A percentile compares a stretch with the other conserved stretches of the same genome.
phyloP scores from a whole-genome alignment of 306 rosid species.

The Medicago ruthenica region DNA sequence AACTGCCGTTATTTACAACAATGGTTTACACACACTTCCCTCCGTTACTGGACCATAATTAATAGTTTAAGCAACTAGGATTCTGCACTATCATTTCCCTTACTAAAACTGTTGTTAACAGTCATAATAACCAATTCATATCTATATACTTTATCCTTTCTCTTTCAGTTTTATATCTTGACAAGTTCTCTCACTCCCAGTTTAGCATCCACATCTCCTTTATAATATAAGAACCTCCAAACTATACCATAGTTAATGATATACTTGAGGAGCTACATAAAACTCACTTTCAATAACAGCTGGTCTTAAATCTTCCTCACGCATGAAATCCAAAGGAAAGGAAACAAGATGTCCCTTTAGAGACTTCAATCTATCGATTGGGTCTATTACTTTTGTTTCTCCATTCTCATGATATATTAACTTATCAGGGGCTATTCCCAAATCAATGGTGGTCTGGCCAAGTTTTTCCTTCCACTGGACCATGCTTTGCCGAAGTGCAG shows the following conservation, averaged over 20 bases:
- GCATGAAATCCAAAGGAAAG: constrained; percentile 90
- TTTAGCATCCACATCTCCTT: background rate
- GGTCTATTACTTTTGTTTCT: constrained; percentile 55
- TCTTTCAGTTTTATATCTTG: constrained; percentile 28
- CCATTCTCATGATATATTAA: constrained; percentile 61
- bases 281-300: constrained; percentile 93
- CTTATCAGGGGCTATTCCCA: constrained; percentile 81
- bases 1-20: constrained; percentile 15
- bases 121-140: constrained; percentile 20
- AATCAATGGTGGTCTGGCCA: constrained; percentile 78
- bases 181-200: background rate
- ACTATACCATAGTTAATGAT: constrained; percentile 52
- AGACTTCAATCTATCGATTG: constrained; percentile 61
- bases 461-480: constrained; percentile 70
- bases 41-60: constrained; percentile 2
- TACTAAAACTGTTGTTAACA: constrained; percentile 8
- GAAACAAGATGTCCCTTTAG: constrained; percentile 90
- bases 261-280: constrained; percentile 84
- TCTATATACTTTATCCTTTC: constrained; percentile 11
- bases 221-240: background rate
- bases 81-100: constrained; percentile 32
- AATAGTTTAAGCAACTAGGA: constrained; percentile 17
- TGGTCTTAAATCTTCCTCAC: constrained; percentile 92
- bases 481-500: constrained; percentile 76
- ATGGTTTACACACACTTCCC: constrained; percentile 33